Evolutionary conservation across 306 rosid genomes (phyloP), one percentile per base, ranked within the genome.

Genomic region (Acacia confusa): DNA sequence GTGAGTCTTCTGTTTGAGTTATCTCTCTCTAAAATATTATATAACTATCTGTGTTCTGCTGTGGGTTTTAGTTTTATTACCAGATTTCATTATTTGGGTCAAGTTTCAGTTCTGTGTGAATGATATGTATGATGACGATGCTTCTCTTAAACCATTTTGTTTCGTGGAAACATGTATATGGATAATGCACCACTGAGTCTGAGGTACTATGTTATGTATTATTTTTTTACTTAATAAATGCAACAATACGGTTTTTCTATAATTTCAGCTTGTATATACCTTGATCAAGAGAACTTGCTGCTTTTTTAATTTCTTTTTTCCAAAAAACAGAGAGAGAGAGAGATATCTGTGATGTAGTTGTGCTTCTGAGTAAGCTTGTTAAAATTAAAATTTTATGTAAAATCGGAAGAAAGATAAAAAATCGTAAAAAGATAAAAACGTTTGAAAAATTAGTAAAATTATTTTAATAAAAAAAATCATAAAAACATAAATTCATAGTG

Each of bases 91-190:
- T 28, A 28, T 83, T 81, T 52, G 45, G 78, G 74, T 77, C 64
- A 70, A 40, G 75, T 52, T 83, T 75, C 60, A 72, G 34, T 86
- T 80, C 74, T 67, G 47, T 24, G 58, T 67, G 52, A 47, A 47
- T 14, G 79, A 41, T 14, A 20, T 53, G 32, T 67, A 22, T 70
- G 82, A 48, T 4, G 55, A 50, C 43, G 73, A 14, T 86, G 82
- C 72, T 79, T 69, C 70, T 74, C 44, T 61, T 74, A 5, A 16
- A 20, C 41, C 70, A 32, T 14, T 32, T 65, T 63, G 27, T 60
- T 27, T 63, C 6, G 69, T 11, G 41, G 30, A 28, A 16, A 30
- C 38, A 57, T n/a, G 7, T 55, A n/a, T 1, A 63, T 63, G 69
- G 69, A 65, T 60, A 11, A 60, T 15, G 24, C 44, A 65, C 44